Evolutionary conservation across 371 early-diverging fungal species (phyloP).

Genomic region (Mucor indicus): DNA sequence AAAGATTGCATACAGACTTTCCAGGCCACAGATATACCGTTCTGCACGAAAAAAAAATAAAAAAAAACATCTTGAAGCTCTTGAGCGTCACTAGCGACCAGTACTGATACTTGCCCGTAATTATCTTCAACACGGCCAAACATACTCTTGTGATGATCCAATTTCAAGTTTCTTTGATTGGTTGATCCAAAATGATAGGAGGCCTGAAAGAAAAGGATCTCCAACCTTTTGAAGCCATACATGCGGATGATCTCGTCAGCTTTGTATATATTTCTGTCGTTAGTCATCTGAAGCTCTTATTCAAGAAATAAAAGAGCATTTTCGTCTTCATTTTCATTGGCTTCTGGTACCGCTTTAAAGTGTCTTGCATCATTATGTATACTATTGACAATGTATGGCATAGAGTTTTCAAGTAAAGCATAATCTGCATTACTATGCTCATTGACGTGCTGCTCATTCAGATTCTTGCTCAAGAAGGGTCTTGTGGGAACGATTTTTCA

Average conservation of each 20-base stretch:
- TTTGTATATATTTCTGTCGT: conserved; percentile 6
- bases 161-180: too few relatives aligned
- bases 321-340: conserved; percentile 11
- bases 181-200: too few relatives aligned
- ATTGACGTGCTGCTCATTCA: conserved; percentile 6
- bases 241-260: too few relatives aligned
- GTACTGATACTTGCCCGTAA: background rate
- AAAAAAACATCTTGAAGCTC: too few relatives aligned
- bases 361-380: conserved; percentile 8
- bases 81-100: too few relatives aligned
- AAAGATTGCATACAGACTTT: too few relatives aligned
- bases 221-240: too few relatives aligned
- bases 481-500: conserved; percentile 4
- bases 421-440: conserved; percentile 4
- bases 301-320: conserved; percentile 10
- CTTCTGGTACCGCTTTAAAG: conserved; percentile 12
- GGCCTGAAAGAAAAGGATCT: too few relatives aligned
- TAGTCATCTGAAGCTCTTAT: conserved; percentile 5
- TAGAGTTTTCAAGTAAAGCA: conserved; percentile 5
- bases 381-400: conserved; percentile 8
- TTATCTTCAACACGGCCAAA: too few relatives aligned
- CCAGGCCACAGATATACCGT: too few relatives aligned
- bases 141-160: too few relatives aligned
- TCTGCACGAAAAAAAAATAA: too few relatives aligned
- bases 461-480: conserved; percentile 4